Base-by-base conservation (phyloP, 768 basidiomycete genomes). In the Psilocybe sp. region DNA sequence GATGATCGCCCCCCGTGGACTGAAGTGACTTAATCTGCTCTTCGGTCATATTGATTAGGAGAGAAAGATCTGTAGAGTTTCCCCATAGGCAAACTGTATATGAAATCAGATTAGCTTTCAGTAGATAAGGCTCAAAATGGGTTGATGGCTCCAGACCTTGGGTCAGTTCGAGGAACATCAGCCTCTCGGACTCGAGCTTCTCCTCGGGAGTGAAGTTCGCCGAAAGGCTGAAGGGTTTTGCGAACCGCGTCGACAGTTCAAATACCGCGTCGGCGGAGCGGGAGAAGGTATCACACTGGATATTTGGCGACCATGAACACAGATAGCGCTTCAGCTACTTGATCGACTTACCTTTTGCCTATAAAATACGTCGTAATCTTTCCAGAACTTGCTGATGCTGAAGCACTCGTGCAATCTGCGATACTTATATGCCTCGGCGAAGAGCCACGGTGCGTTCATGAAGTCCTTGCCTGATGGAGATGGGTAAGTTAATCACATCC, bases 1-100 rank as follows among this genome's bases (percentile, higher is more conserved):
- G 84, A 53, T 92, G 84, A 40, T 93, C 95, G n/a, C 93, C 92
- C 10, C 94, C 95, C 14, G 94, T 96, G 12, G 93, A 94, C 64
- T 98, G 95, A n/a, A 97, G 77, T 40, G 87, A 81, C 66, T 93
- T 94, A 71, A 98, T 97, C 66, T 97, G 94, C 28, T 97, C 94
- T 69, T 98, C 95, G 6, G 89, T 89, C 94, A 97, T 96, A 70
- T 98, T 92, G 68, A 97, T 98, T 51, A 97, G 77, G 34, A 98
- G 78, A 2, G 93, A 96, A 44, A 97, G 76, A 68, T 97, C 95
- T 44, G 95, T 98, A 8, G 94, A 93, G 70, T 98, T 97, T 13
- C 95, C 95, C 94, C 94, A 97, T 11, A 96, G 77, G 64, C 93
- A 96, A 46, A 97, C 92, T 91, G 43, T 40, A 15, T 11, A 45